Evolutionary conservation across 2,329 filamentous ascomycete species (phyloP).

Genomic region (Colletotrichum endophyticum): DNA sequence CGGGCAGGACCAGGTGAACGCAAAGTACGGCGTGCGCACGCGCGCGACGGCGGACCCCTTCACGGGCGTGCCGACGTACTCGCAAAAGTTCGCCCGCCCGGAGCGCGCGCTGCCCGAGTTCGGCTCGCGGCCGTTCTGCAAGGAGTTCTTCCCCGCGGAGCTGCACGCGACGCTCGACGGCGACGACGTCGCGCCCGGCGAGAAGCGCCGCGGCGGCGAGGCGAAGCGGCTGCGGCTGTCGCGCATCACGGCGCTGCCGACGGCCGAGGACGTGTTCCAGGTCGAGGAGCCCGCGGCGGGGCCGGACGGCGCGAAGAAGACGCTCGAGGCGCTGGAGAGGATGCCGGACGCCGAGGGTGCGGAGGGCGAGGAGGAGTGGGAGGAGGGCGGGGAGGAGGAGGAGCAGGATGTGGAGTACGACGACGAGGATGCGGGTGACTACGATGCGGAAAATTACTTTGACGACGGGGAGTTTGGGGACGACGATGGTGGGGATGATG

Average conservation of each 20-base stretch:
- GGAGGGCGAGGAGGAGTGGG: slow-evolving; percentile 48
- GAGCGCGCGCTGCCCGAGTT: slow-evolving; percentile 61
- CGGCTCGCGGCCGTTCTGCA: slow-evolving; percentile 51
- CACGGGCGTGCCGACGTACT: slow-evolving; percentile 62
- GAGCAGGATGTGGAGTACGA: slow-evolving; percentile 58
- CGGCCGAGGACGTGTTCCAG: slow-evolving; percentile 56
- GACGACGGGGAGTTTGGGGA: slow-evolving; percentile 62
- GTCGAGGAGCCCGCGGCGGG: slow-evolving; percentile 32
- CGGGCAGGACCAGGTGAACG: slow-evolving; percentile 64
- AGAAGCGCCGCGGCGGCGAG: slow-evolving; percentile 31
- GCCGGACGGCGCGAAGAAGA: slow-evolving; percentile 37
- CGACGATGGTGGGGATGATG: slow-evolving; percentile 57
- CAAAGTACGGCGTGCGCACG: slow-evolving; percentile 57
- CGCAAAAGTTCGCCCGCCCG: slow-evolving; percentile 56
- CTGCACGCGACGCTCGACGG: slow-evolving; percentile 61
- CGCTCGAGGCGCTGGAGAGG: slow-evolving; percentile 49
- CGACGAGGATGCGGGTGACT: slow-evolving; percentile 65
- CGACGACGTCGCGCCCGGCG: slow-evolving; percentile 34
- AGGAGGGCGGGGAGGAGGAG: slow-evolving; percentile 50
- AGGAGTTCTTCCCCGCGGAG: slow-evolving; percentile 61
- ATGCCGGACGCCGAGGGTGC: slow-evolving; percentile 57
- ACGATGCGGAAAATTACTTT: slow-evolving; percentile 66
- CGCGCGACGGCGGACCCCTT: slow-evolving; percentile 64
- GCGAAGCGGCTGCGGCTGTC: slow-evolving; percentile 53
- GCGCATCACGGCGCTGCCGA: slow-evolving; percentile 51